A percentile compares a stretch with the other conserved stretches of the same genome.
phyloP scores from a whole-genome alignment of 2,329 filamentous ascomycete species.

The Xylaria sp. region DNA sequence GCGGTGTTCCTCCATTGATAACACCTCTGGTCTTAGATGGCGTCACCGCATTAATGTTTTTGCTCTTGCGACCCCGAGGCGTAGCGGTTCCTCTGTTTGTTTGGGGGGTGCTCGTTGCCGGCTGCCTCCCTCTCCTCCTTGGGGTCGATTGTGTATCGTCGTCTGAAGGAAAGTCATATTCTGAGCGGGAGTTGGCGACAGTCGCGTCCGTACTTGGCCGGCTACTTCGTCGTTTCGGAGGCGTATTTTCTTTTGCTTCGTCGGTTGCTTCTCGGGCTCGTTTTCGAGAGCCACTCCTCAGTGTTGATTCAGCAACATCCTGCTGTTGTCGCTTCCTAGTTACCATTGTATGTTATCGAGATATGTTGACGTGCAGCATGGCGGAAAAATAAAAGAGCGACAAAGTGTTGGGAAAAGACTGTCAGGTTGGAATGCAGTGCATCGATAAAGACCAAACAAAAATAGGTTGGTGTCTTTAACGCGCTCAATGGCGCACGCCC shows the following conservation, averaged over 20 bases:
- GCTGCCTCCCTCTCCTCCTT: constrained; percentile 37
- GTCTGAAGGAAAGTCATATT: constrained; percentile 49
- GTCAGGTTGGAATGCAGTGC: neutral
- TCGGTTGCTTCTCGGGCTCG: constrained; percentile 39
- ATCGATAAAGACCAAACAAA: neutral
- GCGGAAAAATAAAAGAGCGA: neutral
- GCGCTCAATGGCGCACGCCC: constrained; percentile 29
- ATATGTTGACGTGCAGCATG: neutral
- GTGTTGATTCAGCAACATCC: constrained; percentile 29
- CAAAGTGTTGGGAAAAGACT: neutral
- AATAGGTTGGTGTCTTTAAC: constrained; percentile 1
- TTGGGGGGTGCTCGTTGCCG: constrained; percentile 25
- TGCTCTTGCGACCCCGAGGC: constrained; percentile 41
- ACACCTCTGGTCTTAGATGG: constrained; percentile 44
- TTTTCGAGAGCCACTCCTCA: constrained; percentile 41
- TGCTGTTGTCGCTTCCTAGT: constrained; percentile 43
- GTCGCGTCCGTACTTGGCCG: constrained; percentile 16
- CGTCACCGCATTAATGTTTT: constrained; percentile 37
- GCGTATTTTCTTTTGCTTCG: constrained; percentile 35
- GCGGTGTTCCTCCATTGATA: constrained; percentile 65
- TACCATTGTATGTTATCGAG: constrained; percentile 41
- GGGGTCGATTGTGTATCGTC: constrained; percentile 43
- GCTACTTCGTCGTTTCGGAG: constrained; percentile 38
- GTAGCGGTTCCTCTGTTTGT: constrained; percentile 37
- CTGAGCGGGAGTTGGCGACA: constrained; percentile 32